Evolutionary conservation across 176 grass and related monocot species (phyloP), one percentile per base, ranked within the genome.

Genomic region (Oryza australiensis): DNA sequence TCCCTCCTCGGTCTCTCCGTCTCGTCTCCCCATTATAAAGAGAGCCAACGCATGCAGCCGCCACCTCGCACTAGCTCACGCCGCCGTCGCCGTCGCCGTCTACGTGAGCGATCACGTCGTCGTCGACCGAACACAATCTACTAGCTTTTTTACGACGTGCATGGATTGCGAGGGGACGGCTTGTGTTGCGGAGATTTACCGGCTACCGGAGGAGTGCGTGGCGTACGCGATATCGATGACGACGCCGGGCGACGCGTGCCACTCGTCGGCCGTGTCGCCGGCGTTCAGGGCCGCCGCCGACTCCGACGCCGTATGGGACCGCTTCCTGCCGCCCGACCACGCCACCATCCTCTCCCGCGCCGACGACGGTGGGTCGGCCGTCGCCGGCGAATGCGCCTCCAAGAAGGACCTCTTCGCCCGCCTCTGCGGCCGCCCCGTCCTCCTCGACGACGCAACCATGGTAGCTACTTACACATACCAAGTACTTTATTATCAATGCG

Each of bases 331-430:
- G 28, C 34, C 27, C 1, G 95, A 98, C 80, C 77, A 46, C 49
- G 67, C 70, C 6, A 66, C 81, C 45, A 76, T 98, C 28, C 77
- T 94, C 3, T 69, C 86, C 33, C 77, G 92, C 32, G 83, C 92
- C 16, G 86, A 83, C 55, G 76, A 74, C 26, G 83, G 66, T 0
- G 32, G 28, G 0, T 24, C 2, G 12, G 78, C 0, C 5, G 77
- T 0, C 12, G 46, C 5, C 45, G 4, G 65, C 72, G 68, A n/a
- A 1, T 73, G 15, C 70, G 38, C 37, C 42, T 89, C 86, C 38
- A 93, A 91, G 84, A 92, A 92, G 80, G 95, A 91, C 2, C 88
- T 94, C 81, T 98, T 92, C 86, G 69, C 89, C 22, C 75, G 78
- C 4, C 88, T 98, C 66, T 94, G 88, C 84, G 57, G 78, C 65